Evolutionary conservation across 306 rosid genomes (phyloP).

Genomic region (Prunus mume): DNA sequence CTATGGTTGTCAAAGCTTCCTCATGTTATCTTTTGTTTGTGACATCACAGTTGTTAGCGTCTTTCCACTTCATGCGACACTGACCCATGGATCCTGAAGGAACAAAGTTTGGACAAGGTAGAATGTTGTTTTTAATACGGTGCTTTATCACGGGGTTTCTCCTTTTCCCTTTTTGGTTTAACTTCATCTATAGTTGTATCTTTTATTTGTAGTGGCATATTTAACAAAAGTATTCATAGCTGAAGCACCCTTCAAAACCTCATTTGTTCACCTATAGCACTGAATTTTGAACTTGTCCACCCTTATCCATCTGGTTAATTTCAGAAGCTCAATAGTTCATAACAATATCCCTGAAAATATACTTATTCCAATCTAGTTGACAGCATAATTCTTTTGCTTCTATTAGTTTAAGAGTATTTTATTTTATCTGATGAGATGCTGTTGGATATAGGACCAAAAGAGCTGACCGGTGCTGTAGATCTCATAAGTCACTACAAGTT

Average conservation of each 20-base stretch:
- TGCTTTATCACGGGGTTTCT: neutral
- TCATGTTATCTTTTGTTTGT: slow-evolving; percentile 7
- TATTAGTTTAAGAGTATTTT: neutral
- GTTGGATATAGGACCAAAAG: slow-evolving; percentile 76
- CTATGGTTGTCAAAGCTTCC: slow-evolving; percentile 14
- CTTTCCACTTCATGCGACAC: slow-evolving; percentile 31
- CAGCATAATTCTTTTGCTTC: neutral
- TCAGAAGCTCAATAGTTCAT: neutral
- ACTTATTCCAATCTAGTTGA: neutral
- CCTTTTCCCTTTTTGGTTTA: neutral
- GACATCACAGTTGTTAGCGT: slow-evolving; percentile 48
- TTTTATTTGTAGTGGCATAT: neutral
- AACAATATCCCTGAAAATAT: neutral
- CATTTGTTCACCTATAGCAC: neutral
- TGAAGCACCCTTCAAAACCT: neutral
- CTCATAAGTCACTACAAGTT: slow-evolving; percentile 86
- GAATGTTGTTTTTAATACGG: slow-evolving; percentile 3
- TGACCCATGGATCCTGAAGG: slow-evolving; percentile 77
- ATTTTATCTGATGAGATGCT: slow-evolving; percentile 15
- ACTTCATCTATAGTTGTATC: neutral
- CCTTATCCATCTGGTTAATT: neutral
- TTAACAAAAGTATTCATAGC: neutral
- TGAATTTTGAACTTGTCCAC: neutral
- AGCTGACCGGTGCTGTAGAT: slow-evolving; percentile 90
- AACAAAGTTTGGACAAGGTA: slow-evolving; percentile 88